Base-by-base conservation (phyloP, 805 yeast genomes). In the Millerozyma miso region DNA sequence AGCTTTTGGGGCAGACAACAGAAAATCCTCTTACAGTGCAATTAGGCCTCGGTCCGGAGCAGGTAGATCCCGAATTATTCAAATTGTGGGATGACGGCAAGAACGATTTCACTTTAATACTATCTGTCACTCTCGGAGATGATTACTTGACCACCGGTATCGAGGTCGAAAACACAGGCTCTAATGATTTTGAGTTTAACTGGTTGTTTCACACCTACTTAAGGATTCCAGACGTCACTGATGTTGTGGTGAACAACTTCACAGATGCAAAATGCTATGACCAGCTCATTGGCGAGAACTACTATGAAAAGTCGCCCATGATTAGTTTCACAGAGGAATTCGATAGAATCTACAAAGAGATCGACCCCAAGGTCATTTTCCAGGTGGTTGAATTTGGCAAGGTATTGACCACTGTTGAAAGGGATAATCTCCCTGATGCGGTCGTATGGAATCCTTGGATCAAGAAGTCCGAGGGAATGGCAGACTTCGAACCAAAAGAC, bases 361-460 rank as follows among this genome's bases (percentile, higher is more conserved):
- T 88, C 31, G 68, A 76, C 18, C 63, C 67, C 17, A 68, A 65
- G 4, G 82, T 81, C 55, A 48, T 74, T 4, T 67, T 87, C 33
- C 88, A 84, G 57, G 81, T 90, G 40, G 80, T 83, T 38, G 82
- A 79, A 45, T 73, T 76, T 43, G 93, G 91, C 37, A 75, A 79
- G 49, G 90, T 88, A 5, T 61, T 80, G 38, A 84, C 83, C 59
- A 81, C 85, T 34, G 63, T 91, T 31, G 70, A 77, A 41, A 75
- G 95, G 57, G 67, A 66, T 13, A 83, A 83, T 53, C 69, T 87
- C 52, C 81, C 78, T 0, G 82, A 78, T 49, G 70, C 77, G 4
- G 98, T 93, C 38, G 97, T 93, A 42, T 93, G 99, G 99, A 93
- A 93, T 64, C 99, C 99, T 31, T 93, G 98, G 99, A 71, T 78